Base-by-base conservation (phyloP, 1,139 yeast species). In the Pichia sp. region DNA sequence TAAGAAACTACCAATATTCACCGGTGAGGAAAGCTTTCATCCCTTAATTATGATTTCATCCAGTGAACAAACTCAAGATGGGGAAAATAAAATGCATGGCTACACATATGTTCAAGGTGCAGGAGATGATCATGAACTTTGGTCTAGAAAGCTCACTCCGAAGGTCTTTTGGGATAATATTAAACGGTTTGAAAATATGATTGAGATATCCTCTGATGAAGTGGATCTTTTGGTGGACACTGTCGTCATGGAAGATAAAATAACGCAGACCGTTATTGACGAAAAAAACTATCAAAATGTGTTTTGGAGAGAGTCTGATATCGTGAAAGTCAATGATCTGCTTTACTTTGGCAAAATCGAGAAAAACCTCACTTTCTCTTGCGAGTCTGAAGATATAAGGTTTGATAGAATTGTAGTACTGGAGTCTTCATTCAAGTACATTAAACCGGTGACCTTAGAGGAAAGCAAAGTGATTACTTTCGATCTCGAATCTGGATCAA, bases 91-190 rank as follows among this genome's bases (percentile, higher is more conserved):
- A 32, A 49, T 66, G 30, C 49, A 57, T 30, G 77, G 71, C 2
- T 76, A 61, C 44, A 60, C 67, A 0, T 87, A 87, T 53, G 80
- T 86, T 2, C 96, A 85, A 57, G 96, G 96, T 1, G 87, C 95
- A 0, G 96, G 93, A 0, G 96, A 87, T 56, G 96, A 87, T 51
- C 95, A 87, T 53, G 96, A 87, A 50, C 63, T 80, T 19, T 87
- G 96, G 96, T 77, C 87, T 0, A 53, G 61, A 6, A 66, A 67
- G 0, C 56, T 86, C 19, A 68, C 66, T 1, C 75, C 91, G 0
- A 48, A 53, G 1, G 36, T 71, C 13, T 72, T 83, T 38, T 86
- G 95, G 94, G 42, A 55, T 1, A 52, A 69, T 35, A 41, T 57
- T 3, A 57, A 57, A 0, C 27, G 47, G 2, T 52, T 77, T 13